Base-by-base conservation (phyloP, 371 early-diverging fungal species). In the Quaeritorhiza haematococci region DNA sequence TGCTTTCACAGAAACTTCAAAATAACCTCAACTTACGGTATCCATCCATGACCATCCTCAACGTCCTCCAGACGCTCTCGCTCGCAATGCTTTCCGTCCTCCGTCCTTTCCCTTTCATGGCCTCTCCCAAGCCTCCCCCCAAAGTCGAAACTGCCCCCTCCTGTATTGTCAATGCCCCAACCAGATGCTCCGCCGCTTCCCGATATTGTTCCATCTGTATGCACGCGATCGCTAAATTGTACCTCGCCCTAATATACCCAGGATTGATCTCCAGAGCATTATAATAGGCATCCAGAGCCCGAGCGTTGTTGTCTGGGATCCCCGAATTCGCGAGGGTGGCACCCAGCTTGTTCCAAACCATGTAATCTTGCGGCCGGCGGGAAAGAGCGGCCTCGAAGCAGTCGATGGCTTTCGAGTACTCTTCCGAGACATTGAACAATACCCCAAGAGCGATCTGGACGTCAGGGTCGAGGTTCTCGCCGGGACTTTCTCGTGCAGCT, bases 391-490 rank as follows among this genome's bases (percentile, higher is more conserved):
- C 84, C 48, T 87, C 83, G 79, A 98, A 98, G 63, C 98, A 98
- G 70, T 98, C 98, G 3, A 94, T 83, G 0, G 97, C 94, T 73
- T 96, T 96, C 32, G 81, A 80, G 59, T 89, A 95, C 56, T 96
- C 94, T 33, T 86, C 82, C 1, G 88, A 84, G 5, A 89, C 84
- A 67, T 96, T 89, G 69, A 94, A 95, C 49, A 98, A 64, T 0
- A 98, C 87, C 3, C 97, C 98, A 4, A 98, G 78, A 0, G 90
- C 96, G 33, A 93, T 80, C 70, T 98, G 96, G 0, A 96, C 90
- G 62, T 93, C 89, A 0, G 72, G 42, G 57, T 78, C 78, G 41
- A 76, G 70, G 52, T 87, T 84, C 48, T 82, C 79, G 19, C 83
- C 90, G 6, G 87, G 83, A 33, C 77, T 63, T 28, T 71, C 67